Evolutionary conservation across 176 grass and related monocot species (phyloP).

Genomic region (Melocanna baccifera): DNA sequence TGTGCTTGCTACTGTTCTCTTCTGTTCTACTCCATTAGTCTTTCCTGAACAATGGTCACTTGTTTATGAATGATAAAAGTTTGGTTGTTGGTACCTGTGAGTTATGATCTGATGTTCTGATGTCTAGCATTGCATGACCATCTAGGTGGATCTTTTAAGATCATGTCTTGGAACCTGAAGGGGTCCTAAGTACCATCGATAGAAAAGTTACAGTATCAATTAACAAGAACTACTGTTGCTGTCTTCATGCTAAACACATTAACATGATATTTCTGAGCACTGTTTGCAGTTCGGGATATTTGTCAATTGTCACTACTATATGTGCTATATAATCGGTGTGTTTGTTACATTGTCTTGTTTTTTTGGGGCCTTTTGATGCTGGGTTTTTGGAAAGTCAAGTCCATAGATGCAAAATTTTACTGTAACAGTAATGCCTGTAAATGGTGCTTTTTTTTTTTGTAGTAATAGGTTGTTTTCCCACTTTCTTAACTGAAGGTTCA

Average conservation of each 20-base stretch:
- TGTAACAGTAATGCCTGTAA: neutral
- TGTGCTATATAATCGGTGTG: neutral
- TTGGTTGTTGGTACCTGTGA: neutral
- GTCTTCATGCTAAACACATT: neutral
- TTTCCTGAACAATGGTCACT: slow-evolving; percentile 5
- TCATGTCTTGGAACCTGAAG: slow-evolving; percentile 1
- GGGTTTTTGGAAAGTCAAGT: neutral
- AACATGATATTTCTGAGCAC: neutral
- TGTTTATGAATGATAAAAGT: neutral
- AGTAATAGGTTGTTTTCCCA: neutral
- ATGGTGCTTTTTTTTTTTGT: neutral
- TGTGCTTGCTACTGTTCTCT: neutral
- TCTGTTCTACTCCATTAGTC: neutral
- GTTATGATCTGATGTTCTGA: slow-evolving; percentile 8
- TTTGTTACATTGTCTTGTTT: neutral
- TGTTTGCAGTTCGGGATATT: neutral
- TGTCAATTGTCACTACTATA: neutral
- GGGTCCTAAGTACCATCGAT: neutral
- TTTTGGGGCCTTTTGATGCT: neutral
- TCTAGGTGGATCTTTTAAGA: neutral
- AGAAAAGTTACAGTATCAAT: neutral
- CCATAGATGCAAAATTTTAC: neutral
- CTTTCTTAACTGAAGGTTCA: neutral
- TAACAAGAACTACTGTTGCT: neutral
- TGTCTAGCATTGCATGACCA: neutral